These are phyloP conservation scores for Stagonosporopsis tanaceti DNA, from an alignment of 2,329 filamentous ascomycete genomes.

Conservation along the genomic window DNA sequence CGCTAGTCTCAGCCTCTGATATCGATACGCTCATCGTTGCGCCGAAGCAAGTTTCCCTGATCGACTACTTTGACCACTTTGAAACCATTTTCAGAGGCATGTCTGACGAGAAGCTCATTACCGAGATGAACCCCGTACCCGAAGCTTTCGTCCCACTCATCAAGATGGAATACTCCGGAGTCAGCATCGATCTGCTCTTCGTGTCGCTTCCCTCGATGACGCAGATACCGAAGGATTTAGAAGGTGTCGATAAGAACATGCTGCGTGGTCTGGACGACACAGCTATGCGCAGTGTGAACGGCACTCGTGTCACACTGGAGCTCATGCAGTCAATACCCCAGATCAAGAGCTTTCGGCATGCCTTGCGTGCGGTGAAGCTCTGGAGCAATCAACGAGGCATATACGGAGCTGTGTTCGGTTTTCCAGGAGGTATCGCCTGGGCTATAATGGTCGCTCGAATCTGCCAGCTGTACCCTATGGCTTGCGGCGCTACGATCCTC, in stretches of 20 bases:
- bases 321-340: slow-evolving; percentile 90
- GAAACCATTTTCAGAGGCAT: slow-evolving; percentile 80
- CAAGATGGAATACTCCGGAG: slow-evolving; percentile 89
- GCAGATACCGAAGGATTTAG: slow-evolving; percentile 65
- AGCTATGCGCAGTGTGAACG: slow-evolving; percentile 89
- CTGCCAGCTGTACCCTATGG: slow-evolving; percentile 94
- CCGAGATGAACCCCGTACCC: slow-evolving; percentile 82
- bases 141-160: slow-evolving; percentile 97
- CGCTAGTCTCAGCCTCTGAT: slow-evolving; percentile 76
- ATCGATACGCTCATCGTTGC: slow-evolving; percentile 95
- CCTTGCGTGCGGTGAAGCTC: slow-evolving; percentile 90
- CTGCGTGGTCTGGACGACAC: slow-evolving; percentile 86
- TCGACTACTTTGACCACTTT: slow-evolving; percentile 92
- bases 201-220: slow-evolving; percentile 52
- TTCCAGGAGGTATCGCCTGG: slow-evolving; percentile 96
- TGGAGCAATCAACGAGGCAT: slow-evolving; percentile 94
- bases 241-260: slow-evolving; percentile 82
- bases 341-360: slow-evolving; percentile 85
- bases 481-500: slow-evolving; percentile 86
- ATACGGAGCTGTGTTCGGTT: slow-evolving; percentile 96
- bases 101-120: slow-evolving; percentile 79
- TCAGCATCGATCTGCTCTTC: slow-evolving; percentile 91
- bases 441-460: slow-evolving; percentile 96
- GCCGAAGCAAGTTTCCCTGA: slow-evolving; percentile 84
- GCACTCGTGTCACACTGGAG: slow-evolving; percentile 92